These are phyloP conservation scores for Colletotrichum lini DNA, from an alignment of 2,329 filamentous ascomycete genomes.

Conservation along the genomic window DNA sequence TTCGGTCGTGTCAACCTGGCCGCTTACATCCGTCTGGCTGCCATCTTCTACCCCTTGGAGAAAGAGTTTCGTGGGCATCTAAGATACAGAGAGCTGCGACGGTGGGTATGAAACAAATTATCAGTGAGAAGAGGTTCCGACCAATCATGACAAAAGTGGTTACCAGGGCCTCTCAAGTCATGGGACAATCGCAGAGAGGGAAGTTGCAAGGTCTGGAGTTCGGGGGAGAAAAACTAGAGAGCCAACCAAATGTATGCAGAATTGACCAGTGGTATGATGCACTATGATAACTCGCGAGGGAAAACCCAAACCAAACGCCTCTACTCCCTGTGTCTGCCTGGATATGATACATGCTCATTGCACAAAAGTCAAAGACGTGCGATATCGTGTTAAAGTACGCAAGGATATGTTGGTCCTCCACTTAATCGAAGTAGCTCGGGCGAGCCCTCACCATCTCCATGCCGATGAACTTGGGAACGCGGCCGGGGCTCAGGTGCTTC, in stretches of 20 bases:
- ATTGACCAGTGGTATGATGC: neutral
- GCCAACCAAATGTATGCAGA: neutral
- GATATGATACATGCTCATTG: constrained; percentile 11
- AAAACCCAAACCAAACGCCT: constrained; percentile 26
- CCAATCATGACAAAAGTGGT: neutral
- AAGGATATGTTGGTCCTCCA: neutral
- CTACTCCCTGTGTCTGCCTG: constrained; percentile 26
- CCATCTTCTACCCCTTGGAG: neutral
- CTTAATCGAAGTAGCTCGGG: constrained; percentile 34
- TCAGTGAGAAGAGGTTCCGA: too few species aligned
- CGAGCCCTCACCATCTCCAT: constrained; percentile 36
- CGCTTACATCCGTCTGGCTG: neutral
- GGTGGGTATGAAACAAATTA: too few species aligned
- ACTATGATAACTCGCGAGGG: constrained; percentile 10
- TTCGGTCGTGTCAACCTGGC: neutral
- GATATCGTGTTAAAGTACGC: neutral
- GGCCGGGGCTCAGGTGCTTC: constrained; percentile 9
- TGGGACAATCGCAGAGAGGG: too few species aligned
- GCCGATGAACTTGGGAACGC: constrained; percentile 32
- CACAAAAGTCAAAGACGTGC: constrained; percentile 2
- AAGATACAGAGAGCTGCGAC: too few species aligned
- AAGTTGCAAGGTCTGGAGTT: neutral
- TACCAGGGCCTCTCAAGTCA: neutral
- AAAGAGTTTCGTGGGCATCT: too few species aligned
- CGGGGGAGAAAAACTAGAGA: neutral